Evolutionary conservation across 495 filamentous ascomycete genomes (phyloP).

Genomic region (Aspergillus heteromorphus): DNA sequence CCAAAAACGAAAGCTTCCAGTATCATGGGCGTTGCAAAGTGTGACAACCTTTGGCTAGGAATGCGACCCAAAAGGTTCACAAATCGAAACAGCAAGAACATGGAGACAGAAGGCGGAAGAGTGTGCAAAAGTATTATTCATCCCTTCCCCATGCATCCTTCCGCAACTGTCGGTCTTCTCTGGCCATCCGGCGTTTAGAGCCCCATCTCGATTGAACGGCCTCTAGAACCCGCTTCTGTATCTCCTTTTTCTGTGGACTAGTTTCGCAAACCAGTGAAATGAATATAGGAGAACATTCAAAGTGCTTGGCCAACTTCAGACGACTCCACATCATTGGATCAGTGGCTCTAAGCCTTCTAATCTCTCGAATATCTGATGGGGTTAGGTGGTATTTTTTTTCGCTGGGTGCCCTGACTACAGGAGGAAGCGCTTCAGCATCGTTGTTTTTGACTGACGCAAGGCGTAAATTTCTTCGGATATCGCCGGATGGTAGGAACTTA

Average conservation of each 20-base stretch:
- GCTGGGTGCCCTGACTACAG: conserved; percentile 46
- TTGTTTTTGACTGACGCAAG: conserved; percentile 10
- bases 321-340: conserved; percentile 74
- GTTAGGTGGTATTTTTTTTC: conserved; percentile 74
- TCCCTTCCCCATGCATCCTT: conserved; percentile 52
- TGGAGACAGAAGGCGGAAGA: not conserved
- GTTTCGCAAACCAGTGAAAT: conserved; percentile 53
- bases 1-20: not conserved
- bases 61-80: not conserved
- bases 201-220: conserved; percentile 70
- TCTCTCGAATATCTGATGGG: conserved; percentile 68
- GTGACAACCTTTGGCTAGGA: not conserved
- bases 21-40: not conserved
- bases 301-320: conserved; percentile 62
- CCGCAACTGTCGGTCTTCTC: conserved; percentile 68
- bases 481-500: conserved; percentile 79
- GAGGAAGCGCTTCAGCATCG: conserved; percentile 42
- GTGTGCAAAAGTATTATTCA: conserved; percentile 25
- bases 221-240: conserved; percentile 52
- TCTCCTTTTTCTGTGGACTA: conserved; percentile 42
- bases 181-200: conserved; percentile 58
- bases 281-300: conserved; percentile 72
- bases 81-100: not conserved
- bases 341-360: conserved; percentile 58
- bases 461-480: conserved; percentile 61